Percentiles rank a stretch among this genome's conserved stretches.
Conservation (phyloP, 179 eudicot genomes). For the Pouteria campechiana region DNA sequence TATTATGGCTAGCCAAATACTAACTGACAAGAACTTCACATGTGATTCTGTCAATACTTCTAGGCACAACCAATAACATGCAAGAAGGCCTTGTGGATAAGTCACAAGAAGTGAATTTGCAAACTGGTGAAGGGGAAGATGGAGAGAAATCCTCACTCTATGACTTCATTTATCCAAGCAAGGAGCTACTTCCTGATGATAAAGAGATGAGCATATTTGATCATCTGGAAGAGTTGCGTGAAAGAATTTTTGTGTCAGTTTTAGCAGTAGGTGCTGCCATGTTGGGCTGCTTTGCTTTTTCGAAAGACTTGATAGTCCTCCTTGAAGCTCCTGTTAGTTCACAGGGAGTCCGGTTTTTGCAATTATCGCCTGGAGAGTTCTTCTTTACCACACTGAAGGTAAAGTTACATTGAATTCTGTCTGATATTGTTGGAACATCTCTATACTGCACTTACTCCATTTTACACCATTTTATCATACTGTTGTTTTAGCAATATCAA, state of each 20-base stretch:
- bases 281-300: slow-evolving; percentile 81
- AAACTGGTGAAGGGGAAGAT: slow-evolving; percentile 21
- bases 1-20: neutral
- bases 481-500: too few relatives aligned
- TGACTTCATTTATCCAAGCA: slow-evolving; percentile 79
- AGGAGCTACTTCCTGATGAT: slow-evolving; percentile 95
- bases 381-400: slow-evolving; percentile 98
- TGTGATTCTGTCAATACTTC: neutral
- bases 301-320: slow-evolving; percentile 72
- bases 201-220: slow-evolving; percentile 90
- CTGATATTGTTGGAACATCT: neutral
- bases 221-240: slow-evolving; percentile 89
- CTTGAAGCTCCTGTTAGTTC: slow-evolving; percentile 85
- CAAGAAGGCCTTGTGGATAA: slow-evolving; percentile 21
- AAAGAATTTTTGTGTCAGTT: slow-evolving; percentile 76
- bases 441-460: too few relatives aligned
- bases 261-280: slow-evolving; percentile 93
- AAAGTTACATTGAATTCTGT: slow-evolving; percentile 7
- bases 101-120: slow-evolving; percentile 17
- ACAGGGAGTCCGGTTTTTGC: slow-evolving; percentile 94
- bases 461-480: too few relatives aligned
- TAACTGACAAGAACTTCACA: neutral
- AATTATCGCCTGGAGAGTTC: slow-evolving; percentile 96
- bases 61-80: slow-evolving; percentile 3
- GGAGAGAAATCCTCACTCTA: slow-evolving; percentile 44